These are phyloP conservation scores for Parascedosporium putredinis DNA, from an alignment of 2,329 filamentous ascomycete genomes.

Conservation along the genomic window DNA sequence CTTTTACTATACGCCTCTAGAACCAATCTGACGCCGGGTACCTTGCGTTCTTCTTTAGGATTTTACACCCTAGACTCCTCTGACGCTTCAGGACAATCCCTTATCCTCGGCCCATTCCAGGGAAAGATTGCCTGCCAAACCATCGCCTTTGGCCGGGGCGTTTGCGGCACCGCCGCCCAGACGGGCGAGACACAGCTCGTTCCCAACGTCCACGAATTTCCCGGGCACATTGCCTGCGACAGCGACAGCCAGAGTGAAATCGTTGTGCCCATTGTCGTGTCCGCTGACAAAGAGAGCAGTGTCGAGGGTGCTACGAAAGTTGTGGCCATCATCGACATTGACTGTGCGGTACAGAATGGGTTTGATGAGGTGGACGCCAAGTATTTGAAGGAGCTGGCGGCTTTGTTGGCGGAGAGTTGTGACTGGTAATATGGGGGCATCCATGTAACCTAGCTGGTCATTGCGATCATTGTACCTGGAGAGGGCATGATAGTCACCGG, in stretches of 20 bases:
- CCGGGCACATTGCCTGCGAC: constrained; percentile 76
- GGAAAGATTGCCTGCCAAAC: constrained; percentile 73
- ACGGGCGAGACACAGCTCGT: constrained; percentile 53
- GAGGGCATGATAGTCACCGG: too few species aligned
- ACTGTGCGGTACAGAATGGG: constrained; percentile 56
- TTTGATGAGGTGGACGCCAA: constrained; percentile 59
- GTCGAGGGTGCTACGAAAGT: constrained; percentile 32
- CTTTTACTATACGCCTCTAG: background rate
- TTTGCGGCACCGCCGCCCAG: constrained; percentile 62
- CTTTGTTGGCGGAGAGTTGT: constrained; percentile 47
- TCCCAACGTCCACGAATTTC: constrained; percentile 61
- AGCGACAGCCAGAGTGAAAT: constrained; percentile 67
- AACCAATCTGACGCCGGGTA: background rate
- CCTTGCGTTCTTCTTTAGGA: constrained; percentile 37
- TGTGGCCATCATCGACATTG: constrained; percentile 70
- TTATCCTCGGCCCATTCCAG: constrained; percentile 72
- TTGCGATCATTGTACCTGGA: too few species aligned
- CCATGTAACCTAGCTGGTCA: too few species aligned
- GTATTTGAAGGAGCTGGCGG: constrained; percentile 57
- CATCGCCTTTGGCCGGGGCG: constrained; percentile 62
- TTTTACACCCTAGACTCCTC: constrained; percentile 60
- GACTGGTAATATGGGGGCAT: constrained; percentile 55
- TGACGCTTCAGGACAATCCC: constrained; percentile 28
- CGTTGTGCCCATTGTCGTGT: constrained; percentile 62
- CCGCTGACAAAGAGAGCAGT: constrained; percentile 16